phyloP scores from a whole-genome alignment of 345 rosid species.

The Noccaea caerulescens region DNA sequence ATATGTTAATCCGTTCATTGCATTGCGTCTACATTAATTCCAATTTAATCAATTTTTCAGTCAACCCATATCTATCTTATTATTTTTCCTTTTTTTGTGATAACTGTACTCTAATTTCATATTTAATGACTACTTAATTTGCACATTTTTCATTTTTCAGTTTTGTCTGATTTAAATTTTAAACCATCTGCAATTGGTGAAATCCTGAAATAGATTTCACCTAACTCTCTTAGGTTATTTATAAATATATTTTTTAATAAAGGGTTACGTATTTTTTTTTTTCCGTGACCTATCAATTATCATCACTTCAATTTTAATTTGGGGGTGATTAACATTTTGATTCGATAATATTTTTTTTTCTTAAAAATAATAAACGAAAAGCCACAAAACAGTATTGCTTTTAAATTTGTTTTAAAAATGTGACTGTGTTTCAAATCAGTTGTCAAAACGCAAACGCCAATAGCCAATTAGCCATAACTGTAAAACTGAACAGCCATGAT shows the following conservation, averaged over 20 bases:
- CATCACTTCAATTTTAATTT: too few relatives aligned
- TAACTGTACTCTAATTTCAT: neutral
- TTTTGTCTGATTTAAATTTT: slow-evolving; percentile 11
- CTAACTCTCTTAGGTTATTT: neutral
- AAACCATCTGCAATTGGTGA: neutral
- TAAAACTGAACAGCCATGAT: neutral
- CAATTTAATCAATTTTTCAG: neutral
- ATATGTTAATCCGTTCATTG: slow-evolving; percentile 10
- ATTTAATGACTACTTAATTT: neutral
- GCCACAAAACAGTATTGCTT: too few relatives aligned
- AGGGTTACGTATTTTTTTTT: too few relatives aligned
- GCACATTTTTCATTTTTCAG: neutral
- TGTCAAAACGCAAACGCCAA: neutral
- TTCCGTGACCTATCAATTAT: too few relatives aligned
- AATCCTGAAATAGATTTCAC: neutral
- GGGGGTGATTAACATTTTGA: too few relatives aligned
- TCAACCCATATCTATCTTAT: slow-evolving; percentile 21
- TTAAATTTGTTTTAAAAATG: too few relatives aligned
- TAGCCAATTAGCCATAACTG: neutral
- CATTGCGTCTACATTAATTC: neutral
- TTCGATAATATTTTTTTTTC: too few relatives aligned
- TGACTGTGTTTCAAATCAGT: neutral
- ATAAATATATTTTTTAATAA: too few relatives aligned
- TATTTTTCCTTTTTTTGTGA: neutral
- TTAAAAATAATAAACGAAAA: too few relatives aligned